A percentile compares a stretch with the other conserved stretches of the same genome.
Evolutionary conservation across 306 rosid genomes (phyloP).

Genomic region (Spatholobus suberectus): DNA sequence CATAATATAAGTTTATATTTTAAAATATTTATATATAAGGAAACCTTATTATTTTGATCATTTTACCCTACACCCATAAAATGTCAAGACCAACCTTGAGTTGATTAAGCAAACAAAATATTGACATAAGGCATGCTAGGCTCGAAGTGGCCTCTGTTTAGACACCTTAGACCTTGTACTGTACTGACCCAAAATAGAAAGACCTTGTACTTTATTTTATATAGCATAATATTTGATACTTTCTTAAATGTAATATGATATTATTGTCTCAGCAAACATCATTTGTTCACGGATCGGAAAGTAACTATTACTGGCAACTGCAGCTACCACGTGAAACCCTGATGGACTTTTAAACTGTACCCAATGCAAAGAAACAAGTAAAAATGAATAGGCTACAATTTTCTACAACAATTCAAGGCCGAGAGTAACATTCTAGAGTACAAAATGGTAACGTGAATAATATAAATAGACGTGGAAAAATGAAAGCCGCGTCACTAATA

Average conservation of each 20-base stretch:
- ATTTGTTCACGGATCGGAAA: background rate
- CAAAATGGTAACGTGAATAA: background rate
- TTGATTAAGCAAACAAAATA: background rate
- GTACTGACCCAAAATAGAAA: background rate
- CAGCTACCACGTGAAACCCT: background rate
- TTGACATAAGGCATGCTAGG: background rate
- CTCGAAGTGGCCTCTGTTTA: background rate
- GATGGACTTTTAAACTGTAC: background rate
- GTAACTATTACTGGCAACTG: background rate
- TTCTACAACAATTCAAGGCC: slow-evolving; percentile 3
- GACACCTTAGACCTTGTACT: background rate
- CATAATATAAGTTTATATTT: too few relatives aligned
- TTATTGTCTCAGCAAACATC: background rate
- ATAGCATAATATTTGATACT: background rate
- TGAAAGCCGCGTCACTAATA: background rate
- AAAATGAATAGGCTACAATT: background rate
- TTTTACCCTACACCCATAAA: too few relatives aligned
- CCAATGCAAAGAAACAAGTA: background rate
- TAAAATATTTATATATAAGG: too few relatives aligned
- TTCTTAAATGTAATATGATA: background rate
- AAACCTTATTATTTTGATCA: too few relatives aligned
- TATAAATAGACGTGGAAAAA: background rate
- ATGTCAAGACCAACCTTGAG: too few relatives aligned
- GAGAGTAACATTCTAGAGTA: background rate
- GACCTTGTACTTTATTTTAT: background rate